Evolutionary conservation across 805 yeast genomes (phyloP), one percentile per base, ranked within the genome.

Genomic region (Komagataella kurtzmanii): DNA sequence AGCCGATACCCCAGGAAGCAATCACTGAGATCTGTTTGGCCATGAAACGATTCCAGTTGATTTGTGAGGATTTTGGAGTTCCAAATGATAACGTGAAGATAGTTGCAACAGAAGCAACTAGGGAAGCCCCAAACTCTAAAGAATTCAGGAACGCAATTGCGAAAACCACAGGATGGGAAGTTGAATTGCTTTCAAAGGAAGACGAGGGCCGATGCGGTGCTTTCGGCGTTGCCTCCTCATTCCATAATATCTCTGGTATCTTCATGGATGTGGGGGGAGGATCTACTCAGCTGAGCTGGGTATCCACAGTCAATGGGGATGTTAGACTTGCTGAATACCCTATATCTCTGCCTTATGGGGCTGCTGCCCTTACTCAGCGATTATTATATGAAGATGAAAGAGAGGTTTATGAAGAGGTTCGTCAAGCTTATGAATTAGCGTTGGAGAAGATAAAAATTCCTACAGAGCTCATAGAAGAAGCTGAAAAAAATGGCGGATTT

Each of bases 251-350:
- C 2, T 74, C 79, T 18, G 91, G 91, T 1, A 63, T 85, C 8
- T 82, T 80, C 59, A 74, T 85, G 75, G 90, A 85, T 59, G 67
- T 85, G 49, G 88, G 89, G 6, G 88, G 88, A 30, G 87, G 87
- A 0, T 74, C 81, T 6, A 74, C 83, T 1, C 88, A 82, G 55
- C 58, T 85, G 44, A 80, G 85, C 45, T 85, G 91, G 89, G 77
- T 84, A 17, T 70, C 72, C 53, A 75, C 81, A 45, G 64, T 67
- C 24, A 70, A 72, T 49, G 88, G 88, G 4, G 75, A 73, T 53
- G 72, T 83, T 24, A 66, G 67, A 52, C 47, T 45, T 6, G 78
- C 84, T 24, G 68, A 72, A 6, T 71, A 70, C 14, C 85, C 88
- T 0, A 80, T 81, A 2, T 76, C 83, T 2, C 64, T 83, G 48